These are phyloP conservation scores for Penicillium coprophilum DNA, from an alignment of 495 filamentous ascomycete species.

Conservation along the genomic window DNA sequence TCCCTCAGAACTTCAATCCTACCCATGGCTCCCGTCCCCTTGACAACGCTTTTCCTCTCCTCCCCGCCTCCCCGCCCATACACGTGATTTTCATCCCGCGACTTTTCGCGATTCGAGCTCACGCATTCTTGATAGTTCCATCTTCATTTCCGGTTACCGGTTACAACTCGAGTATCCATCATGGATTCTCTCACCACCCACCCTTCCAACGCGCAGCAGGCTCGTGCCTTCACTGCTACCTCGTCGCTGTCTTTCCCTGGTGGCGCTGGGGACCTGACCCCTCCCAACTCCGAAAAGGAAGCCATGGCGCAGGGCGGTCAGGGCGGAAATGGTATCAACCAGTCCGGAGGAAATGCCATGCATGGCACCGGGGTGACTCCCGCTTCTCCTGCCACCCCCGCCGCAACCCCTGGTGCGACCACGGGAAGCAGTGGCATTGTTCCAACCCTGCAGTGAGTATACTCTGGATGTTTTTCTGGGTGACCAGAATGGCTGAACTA, in stretches of 20 bases:
- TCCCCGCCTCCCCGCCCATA: background rate
- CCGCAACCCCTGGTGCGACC: conserved; percentile 83
- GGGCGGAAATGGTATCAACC: conserved; percentile 51
- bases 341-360: conserved; percentile 59
- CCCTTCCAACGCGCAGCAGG: conserved; percentile 82
- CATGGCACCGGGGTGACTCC: conserved; percentile 86
- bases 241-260: conserved; percentile 88
- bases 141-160: conserved; percentile 19
- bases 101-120: background rate
- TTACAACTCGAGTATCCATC: conserved; percentile 29
- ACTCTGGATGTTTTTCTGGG: conserved; percentile 50
- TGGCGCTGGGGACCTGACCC: conserved; percentile 76
- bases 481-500: conserved; percentile 50
- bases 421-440: conserved; percentile 87
- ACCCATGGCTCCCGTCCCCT: background rate
- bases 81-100: background rate
- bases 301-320: conserved; percentile 49
- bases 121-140: conserved; percentile 4
- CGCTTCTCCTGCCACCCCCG: conserved; percentile 92
- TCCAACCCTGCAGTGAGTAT: conserved; percentile 97
- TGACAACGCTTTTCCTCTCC: background rate
- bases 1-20: background rate
- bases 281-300: conserved; percentile 68
- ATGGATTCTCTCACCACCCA: conserved; percentile 93
- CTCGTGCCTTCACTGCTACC: conserved; percentile 85